phyloP scores from a whole-genome alignment of 1,139 yeast genomes.

The Scheffersomyces stambukii region DNA sequence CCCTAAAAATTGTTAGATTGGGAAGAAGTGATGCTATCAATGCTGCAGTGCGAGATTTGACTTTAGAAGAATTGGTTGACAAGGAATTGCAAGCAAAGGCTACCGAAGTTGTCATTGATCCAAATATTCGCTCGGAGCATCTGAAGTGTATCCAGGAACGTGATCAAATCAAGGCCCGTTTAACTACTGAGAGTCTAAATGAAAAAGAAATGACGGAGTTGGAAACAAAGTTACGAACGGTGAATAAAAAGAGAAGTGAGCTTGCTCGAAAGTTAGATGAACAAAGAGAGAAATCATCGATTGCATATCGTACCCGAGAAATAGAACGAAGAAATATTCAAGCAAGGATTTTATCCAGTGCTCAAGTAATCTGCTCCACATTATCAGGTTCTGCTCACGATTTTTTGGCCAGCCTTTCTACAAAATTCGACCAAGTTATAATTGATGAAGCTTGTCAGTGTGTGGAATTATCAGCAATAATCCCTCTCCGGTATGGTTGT shows the following conservation, averaged over 20 bases:
- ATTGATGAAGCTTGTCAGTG: constrained; percentile 99
- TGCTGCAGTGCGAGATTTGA: constrained; percentile 73
- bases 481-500: constrained; percentile 92
- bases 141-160: constrained; percentile 49
- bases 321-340: constrained; percentile 74
- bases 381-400: constrained; percentile 95
- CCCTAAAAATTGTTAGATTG: constrained; percentile 77
- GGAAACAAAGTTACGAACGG: constrained; percentile 47
- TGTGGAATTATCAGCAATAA: constrained; percentile 87
- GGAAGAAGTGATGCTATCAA: constrained; percentile 91
- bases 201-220: constrained; percentile 40
- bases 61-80: constrained; percentile 86
- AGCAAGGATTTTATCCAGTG: constrained; percentile 64
- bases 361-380: constrained; percentile 89
- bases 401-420: constrained; percentile 66
- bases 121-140: constrained; percentile 48
- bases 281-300: constrained; percentile 67
- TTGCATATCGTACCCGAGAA: constrained; percentile 71
- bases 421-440: constrained; percentile 87
- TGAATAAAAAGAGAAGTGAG: constrained; percentile 59
- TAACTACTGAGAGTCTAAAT: constrained; percentile 25
- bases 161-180: constrained; percentile 40
- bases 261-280: constrained; percentile 73
- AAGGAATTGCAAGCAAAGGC: constrained; percentile 48
- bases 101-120: constrained; percentile 37